Evolutionary conservation across 768 basidiomycete species (phyloP).

Genomic region (Mycena capillaripes): DNA sequence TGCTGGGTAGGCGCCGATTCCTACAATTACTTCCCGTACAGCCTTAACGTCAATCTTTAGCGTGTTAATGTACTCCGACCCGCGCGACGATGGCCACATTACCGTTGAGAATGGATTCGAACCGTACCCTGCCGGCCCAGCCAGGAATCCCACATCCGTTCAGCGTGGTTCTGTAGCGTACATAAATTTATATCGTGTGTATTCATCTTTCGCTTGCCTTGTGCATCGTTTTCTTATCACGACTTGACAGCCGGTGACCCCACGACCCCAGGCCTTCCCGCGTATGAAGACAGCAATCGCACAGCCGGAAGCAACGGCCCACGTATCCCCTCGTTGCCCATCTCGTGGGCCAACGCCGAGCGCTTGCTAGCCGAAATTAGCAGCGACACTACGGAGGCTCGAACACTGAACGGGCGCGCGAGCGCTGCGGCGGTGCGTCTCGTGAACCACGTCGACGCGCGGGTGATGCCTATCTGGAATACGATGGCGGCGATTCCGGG

Average conservation of each 20-base stretch:
- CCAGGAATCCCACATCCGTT: conserved; percentile 86
- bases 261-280: conserved; percentile 89
- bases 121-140: conserved; percentile 88
- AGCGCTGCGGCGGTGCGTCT: conserved; percentile 64
- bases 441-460: conserved; percentile 78
- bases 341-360: conserved; percentile 89
- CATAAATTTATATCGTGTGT: conserved; percentile 65
- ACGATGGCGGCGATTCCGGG: conserved; percentile 88
- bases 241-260: conserved; percentile 69
- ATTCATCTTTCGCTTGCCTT: background rate
- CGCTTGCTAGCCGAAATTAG: conserved; percentile 72
- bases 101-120: conserved; percentile 82
- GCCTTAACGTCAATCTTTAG: background rate
- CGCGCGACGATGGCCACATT: conserved; percentile 87
- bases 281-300: conserved; percentile 86
- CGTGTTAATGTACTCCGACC: conserved; percentile 87
- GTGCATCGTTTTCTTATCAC: background rate
- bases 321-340: conserved; percentile 87
- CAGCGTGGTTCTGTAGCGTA: conserved; percentile 89
- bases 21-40: background rate
- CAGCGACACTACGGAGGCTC: conserved; percentile 39
- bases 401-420: conserved; percentile 60
- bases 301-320: conserved; percentile 73
- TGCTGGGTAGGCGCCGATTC: conserved; percentile 54
- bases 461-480: conserved; percentile 94